Evolutionary conservation across 495 filamentous ascomycete genomes (phyloP).

Genomic region (Aspergillus avenaceus): DNA sequence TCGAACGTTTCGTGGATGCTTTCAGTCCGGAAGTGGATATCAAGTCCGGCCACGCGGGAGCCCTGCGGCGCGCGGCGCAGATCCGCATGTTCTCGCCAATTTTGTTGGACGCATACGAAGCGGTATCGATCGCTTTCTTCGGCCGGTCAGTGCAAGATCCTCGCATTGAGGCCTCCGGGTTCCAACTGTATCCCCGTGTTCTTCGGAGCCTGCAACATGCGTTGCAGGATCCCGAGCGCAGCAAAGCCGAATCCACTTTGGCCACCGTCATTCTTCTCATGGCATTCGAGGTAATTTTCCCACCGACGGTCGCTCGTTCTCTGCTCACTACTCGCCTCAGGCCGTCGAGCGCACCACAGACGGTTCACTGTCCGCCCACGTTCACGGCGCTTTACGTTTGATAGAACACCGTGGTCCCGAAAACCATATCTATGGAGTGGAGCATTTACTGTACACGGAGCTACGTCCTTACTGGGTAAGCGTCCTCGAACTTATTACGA

Average conservation of each 20-base stretch:
- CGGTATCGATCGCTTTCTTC: conserved; percentile 41
- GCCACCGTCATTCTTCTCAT: conserved; percentile 41
- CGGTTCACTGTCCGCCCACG: conserved; percentile 33
- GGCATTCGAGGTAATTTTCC: conserved; percentile 34
- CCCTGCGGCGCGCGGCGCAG: conserved; percentile 35
- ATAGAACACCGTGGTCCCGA: conserved; percentile 45
- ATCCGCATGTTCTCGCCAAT: conserved; percentile 45
- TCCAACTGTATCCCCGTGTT: conserved; percentile 37
- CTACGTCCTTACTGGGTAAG: conserved; percentile 44
- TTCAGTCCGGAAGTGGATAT: conserved; percentile 40
- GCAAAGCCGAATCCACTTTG: conserved; percentile 40
- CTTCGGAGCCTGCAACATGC: conserved; percentile 38
- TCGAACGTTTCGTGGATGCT: conserved; percentile 44
- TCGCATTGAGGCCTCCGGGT: conserved; percentile 34
- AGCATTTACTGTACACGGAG: conserved; percentile 41
- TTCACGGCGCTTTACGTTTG: conserved; percentile 37
- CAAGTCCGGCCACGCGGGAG: conserved; percentile 38
- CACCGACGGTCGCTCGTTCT: background rate
- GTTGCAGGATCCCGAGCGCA: conserved; percentile 35
- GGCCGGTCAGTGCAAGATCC: conserved; percentile 36
- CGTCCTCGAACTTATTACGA: no score
- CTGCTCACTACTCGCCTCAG: conserved; percentile 20
- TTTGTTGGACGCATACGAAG: conserved; percentile 37
- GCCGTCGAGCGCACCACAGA: conserved; percentile 41
- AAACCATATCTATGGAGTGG: conserved; percentile 42